Percentiles rank a stretch among this genome's conserved stretches.
phyloP scores from a whole-genome alignment of 257 asterid species.

The Knoxia roxburghii region DNA sequence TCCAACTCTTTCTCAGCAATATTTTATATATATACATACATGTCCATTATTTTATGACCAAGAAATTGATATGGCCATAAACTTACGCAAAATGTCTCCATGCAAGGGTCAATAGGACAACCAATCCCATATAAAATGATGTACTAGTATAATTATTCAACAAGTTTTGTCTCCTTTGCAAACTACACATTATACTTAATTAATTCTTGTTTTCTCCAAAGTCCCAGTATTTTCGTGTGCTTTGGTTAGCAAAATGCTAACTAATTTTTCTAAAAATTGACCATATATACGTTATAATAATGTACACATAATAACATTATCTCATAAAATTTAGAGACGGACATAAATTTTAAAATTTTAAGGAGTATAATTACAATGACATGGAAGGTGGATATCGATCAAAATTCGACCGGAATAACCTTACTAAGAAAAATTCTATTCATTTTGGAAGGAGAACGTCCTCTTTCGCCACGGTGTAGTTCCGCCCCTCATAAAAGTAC shows the following conservation, averaged over 20 bases:
- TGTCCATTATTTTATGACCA: not conserved
- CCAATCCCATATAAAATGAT: not conserved
- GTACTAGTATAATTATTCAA: not conserved
- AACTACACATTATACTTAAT: constrained; percentile 2
- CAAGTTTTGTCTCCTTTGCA: not conserved
- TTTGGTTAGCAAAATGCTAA: constrained; percentile 16
- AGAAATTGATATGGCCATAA: constrained; percentile 23
- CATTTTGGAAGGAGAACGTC: too few species aligned
- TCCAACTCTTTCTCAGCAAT: constrained; percentile 6
- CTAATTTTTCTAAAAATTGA: constrained; percentile 27
- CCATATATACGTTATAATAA: constrained; percentile 4
- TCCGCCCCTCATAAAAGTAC: too few species aligned
- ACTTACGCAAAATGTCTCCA: constrained; percentile 32
- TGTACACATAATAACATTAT: constrained; percentile 8
- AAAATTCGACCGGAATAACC: too few species aligned
- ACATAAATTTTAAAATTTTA: too few species aligned
- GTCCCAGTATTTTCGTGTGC: not conserved
- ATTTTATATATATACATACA: not conserved
- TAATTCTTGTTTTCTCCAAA: not conserved
- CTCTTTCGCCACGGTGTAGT: too few species aligned
- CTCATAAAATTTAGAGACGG: too few species aligned
- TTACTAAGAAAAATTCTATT: too few species aligned
- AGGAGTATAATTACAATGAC: too few species aligned
- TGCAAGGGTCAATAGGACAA: constrained; percentile 22
- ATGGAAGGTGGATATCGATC: too few species aligned